Percentiles rank a stretch among this genome's conserved stretches.
These are phyloP conservation scores for Cladorrhinum samala DNA, from an alignment of 495 filamentous ascomycete species.

Conservation along the genomic window DNA sequence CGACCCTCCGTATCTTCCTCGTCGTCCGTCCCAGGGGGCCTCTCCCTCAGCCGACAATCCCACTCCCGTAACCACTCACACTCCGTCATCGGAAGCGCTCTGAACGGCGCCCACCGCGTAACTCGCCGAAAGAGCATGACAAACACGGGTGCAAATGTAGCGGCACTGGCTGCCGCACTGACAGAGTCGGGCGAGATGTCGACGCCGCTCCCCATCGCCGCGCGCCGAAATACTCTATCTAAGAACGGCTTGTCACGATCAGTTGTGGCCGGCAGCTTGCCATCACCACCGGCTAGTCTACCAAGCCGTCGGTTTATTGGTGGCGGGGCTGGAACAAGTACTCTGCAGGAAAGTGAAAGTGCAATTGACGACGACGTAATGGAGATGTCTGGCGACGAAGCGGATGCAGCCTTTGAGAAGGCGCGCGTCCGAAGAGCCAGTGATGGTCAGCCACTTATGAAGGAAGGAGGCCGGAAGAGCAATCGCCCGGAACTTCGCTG, in stretches of 20 bases:
- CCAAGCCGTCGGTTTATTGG: conserved; percentile 36
- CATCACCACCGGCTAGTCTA: conserved; percentile 49
- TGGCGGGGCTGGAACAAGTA: conserved; percentile 30
- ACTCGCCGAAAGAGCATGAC: conserved; percentile 92
- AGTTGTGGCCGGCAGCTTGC: conserved; percentile 48
- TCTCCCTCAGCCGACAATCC: conserved; percentile 41
- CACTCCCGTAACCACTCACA: conserved; percentile 74
- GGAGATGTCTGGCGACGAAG: conserved; percentile 51
- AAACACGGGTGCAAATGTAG: conserved; percentile 60
- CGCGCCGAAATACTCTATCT: conserved; percentile 48
- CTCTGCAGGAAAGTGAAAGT: conserved; percentile 50
- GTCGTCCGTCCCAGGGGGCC: conserved; percentile 32
- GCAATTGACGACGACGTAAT: conserved; percentile 55
- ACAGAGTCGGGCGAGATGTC: conserved; percentile 55
- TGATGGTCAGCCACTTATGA: conserved; percentile 73
- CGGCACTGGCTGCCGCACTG: conserved; percentile 64
- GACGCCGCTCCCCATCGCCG: conserved; percentile 44
- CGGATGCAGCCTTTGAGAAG: conserved; percentile 55
- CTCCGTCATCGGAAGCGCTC: conserved; percentile 59
- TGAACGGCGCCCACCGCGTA: conserved; percentile 77
- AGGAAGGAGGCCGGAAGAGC: conserved; percentile 64
- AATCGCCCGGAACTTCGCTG: conserved; percentile 82
- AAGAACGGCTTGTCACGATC: conserved; percentile 37
- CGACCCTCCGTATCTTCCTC: conserved; percentile 42
- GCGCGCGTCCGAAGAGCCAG: conserved; percentile 73